phyloP scores from a whole-genome alignment of 2,329 filamentous ascomycete species.

The Trichoderma sp. region DNA sequence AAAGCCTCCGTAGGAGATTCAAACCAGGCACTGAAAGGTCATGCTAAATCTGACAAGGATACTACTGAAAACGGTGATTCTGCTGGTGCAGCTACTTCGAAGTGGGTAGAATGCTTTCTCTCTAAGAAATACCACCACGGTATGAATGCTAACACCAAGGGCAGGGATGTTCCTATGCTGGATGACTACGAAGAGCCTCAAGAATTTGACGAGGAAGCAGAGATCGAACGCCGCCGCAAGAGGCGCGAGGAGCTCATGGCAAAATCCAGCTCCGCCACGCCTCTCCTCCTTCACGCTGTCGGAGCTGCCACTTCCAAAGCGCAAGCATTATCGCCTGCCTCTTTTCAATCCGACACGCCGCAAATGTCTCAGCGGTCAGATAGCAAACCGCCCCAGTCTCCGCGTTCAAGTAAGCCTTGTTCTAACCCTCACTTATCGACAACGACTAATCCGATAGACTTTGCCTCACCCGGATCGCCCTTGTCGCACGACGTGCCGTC shows the following conservation, averaged over 20 bases:
- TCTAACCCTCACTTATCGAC: background rate
- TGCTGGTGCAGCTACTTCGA: background rate
- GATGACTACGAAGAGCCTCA: conserved; percentile 55
- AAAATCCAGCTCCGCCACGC: conserved; percentile 74
- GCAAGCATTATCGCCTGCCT: conserved; percentile 54
- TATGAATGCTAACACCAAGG: conserved; percentile 24
- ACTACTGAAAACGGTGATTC: background rate
- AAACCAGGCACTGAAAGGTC: conserved; percentile 59
- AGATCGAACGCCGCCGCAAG: conserved; percentile 82
- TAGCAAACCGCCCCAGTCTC: conserved; percentile 46
- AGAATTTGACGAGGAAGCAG: conserved; percentile 75
- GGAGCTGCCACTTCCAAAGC: conserved; percentile 60
- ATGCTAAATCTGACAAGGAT: conserved; percentile 69
- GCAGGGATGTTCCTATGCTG: conserved; percentile 24
- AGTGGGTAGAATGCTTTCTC: background rate
- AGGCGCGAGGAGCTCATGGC: conserved; percentile 82
- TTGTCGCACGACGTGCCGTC: conserved; percentile 55
- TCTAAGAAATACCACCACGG: background rate
- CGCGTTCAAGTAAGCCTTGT: conserved; percentile 47
- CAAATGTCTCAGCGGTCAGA: conserved; percentile 32
- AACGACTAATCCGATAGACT: conserved; percentile 35
- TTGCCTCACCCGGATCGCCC: conserved; percentile 45
- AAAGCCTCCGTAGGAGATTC: conserved; percentile 60
- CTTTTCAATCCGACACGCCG: conserved; percentile 48
- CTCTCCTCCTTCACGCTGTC: conserved; percentile 74